Evolutionary conservation across 1,284 basidiomycete species (phyloP), one percentile per base, ranked within the genome.

Genomic region (Microbotryum violaceum): DNA sequence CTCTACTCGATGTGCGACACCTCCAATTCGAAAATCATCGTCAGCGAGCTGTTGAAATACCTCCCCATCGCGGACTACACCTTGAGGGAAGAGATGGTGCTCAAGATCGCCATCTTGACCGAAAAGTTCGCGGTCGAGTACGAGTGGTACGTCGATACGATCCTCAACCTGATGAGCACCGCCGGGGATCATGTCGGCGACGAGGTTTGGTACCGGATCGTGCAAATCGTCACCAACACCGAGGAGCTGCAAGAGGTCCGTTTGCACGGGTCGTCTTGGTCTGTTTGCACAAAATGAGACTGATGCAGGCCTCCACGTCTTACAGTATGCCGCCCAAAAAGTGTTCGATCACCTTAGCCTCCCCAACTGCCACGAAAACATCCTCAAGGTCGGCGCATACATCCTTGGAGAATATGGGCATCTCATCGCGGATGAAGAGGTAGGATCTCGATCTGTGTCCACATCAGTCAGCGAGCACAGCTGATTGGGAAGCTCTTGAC

Each of bases 1-100:
- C 81, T 98, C 16, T 98, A 97, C 78, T 96, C 91, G 76, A 97
- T 98, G 94, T 98, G 96, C 77, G 96, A 99, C 74, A 82, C 87
- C 20, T 87, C 89, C 70, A 98, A 97, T 77, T 90, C 93, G 18
- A 92, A 93, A 74, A 79, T 88, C 60, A 92, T 98, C 69, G 96
- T 98, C 31, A 91, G 88, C 57, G 93, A 98, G 76, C 81, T 99
- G 31, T 79, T 99, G 61, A 84, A 89, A 64, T 98, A 97, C 75
- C 82, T 98, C 62, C 86, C 86, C 72, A 84, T 96, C 16, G 94
- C 96, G 4, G 96, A 98, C 76, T 97, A 97, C 72, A 91, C 87
- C 29, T 79, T 99, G 50, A 82, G 96, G 49, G 94, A 97, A 76
- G 92, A 98, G 77, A 92, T 98, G 91, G 94, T 97, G 3, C 81